phyloP scores from a whole-genome alignment of 331 rosid genomes.

The Malus hybrid region DNA sequence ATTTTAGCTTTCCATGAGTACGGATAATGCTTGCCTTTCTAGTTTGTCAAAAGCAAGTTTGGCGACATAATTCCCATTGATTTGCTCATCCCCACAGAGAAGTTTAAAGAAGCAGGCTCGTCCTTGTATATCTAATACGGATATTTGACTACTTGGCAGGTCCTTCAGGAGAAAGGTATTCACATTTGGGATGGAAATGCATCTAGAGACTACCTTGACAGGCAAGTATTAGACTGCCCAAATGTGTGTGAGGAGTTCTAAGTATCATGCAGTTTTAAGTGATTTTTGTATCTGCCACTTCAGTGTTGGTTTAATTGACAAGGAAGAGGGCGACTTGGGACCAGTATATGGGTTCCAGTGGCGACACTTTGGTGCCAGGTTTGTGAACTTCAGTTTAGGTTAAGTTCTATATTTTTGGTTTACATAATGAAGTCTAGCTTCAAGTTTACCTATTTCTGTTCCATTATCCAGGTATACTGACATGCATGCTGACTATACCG shows the following conservation, averaged over 20 bases:
- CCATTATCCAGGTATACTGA: conserved; percentile 63
- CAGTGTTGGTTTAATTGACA: conserved; percentile 79
- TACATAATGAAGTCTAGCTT: not conserved
- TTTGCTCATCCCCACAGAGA: not conserved
- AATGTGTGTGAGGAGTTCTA: not conserved
- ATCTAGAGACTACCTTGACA: conserved; percentile 88
- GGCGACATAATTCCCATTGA: not conserved
- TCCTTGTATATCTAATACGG: not conserved
- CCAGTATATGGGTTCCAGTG: conserved; percentile 98
- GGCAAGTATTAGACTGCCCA: conserved; percentile 43
- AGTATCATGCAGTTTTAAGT: conserved; percentile 12
- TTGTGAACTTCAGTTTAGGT: conserved; percentile 23
- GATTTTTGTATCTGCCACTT: conserved; percentile 1
- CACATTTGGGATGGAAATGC: conserved; percentile 97
- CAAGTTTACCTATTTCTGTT: conserved; percentile 1
- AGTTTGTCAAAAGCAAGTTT: not conserved
- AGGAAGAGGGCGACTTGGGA: conserved; percentile 96
- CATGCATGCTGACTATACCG: conserved; percentile 93
- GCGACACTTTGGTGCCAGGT: conserved; percentile 99
- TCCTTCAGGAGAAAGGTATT: conserved; percentile 81
- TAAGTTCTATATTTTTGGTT: not conserved
- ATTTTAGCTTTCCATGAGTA: not conserved
- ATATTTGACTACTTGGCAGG: conserved; percentile 38
- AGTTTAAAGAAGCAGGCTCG: not conserved
- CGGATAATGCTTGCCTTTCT: not conserved